A percentile compares a stretch with the other conserved stretches of the same genome.
Conservation (phyloP, 805 yeast species). For the Saccharomycopsis capsularis region DNA sequence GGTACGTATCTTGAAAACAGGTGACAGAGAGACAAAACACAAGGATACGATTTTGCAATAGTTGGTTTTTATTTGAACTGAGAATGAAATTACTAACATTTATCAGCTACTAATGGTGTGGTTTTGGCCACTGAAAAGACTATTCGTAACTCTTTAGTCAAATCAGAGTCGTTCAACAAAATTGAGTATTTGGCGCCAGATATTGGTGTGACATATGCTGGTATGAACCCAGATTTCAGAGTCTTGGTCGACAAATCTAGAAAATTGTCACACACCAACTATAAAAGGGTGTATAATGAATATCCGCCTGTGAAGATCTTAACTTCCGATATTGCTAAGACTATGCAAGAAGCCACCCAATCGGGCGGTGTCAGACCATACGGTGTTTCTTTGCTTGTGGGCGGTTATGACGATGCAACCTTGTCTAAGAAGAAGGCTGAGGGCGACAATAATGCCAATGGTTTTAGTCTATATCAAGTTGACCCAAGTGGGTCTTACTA, state of each 20-base stretch:
- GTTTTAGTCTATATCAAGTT: constrained; percentile 85
- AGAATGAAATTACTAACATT: constrained; percentile 24
- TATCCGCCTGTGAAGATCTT: constrained; percentile 94
- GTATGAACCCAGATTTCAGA: constrained; percentile 98
- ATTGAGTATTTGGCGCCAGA: constrained; percentile 85
- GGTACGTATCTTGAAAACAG: too few species aligned
- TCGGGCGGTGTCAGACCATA: constrained; percentile 99
- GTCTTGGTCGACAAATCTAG: constrained; percentile 91
- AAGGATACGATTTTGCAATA: not conserved
- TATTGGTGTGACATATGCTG: constrained; percentile 93
- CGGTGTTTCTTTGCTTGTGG: constrained; percentile 90
- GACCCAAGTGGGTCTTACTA: constrained; percentile 97
- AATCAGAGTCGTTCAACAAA: constrained; percentile 68
- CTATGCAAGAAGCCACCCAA: constrained; percentile 98
- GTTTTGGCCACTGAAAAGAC: constrained; percentile 96
- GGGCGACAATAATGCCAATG: constrained; percentile 23
- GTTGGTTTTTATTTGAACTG: not conserved
- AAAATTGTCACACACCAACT: constrained; percentile 85
- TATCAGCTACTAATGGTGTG: constrained; percentile 80
- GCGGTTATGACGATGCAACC: constrained; percentile 74
- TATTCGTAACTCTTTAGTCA: constrained; percentile 68
- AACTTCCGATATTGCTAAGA: constrained; percentile 90
- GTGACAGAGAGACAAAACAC: too few species aligned
- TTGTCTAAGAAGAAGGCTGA: constrained; percentile 34
- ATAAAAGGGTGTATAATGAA: constrained; percentile 90